Evolutionary conservation across 306 rosid species (phyloP).

Genomic region (Rosa chinensis): DNA sequence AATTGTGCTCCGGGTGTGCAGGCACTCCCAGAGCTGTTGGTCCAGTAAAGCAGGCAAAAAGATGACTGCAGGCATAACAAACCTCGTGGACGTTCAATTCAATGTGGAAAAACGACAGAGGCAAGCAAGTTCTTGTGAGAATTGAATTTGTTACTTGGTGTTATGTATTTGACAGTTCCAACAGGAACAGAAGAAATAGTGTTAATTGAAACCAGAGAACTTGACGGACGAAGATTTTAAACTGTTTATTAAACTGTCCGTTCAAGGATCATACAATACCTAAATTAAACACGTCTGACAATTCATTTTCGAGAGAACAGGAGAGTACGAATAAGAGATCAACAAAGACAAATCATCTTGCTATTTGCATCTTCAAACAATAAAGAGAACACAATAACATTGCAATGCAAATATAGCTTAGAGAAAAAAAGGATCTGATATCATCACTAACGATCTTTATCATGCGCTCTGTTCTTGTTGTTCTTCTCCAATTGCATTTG

Average conservation of each 20-base stretch:
- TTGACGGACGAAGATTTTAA: neutral
- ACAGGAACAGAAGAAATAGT: neutral
- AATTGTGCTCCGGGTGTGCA: slow-evolving; percentile 31
- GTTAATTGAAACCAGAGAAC: neutral
- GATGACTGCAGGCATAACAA: slow-evolving; percentile 84
- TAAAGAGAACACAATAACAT: no score
- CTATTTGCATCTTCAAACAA: no score
- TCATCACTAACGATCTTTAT: no score
- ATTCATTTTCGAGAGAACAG: neutral
- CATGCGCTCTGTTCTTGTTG: no score
- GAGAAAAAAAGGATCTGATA: no score
- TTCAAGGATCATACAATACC: neutral
- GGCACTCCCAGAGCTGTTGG: slow-evolving; percentile 93
- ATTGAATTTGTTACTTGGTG: neutral
- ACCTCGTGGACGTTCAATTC: slow-evolving; percentile 66
- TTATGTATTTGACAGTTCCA: neutral
- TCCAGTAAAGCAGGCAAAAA: slow-evolving; percentile 85
- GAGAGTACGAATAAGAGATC: no score
- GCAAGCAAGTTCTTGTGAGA: slow-evolving; percentile 18
- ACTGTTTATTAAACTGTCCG: neutral
- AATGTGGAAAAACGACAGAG: slow-evolving; percentile 53
- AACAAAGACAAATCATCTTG: no score
- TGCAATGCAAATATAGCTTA: no score
- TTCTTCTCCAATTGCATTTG: no score
- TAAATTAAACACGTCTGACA: neutral